Evolutionary conservation across 192 early-diverging fungal species (phyloP).

Genomic region (Coemansia sp.): DNA sequence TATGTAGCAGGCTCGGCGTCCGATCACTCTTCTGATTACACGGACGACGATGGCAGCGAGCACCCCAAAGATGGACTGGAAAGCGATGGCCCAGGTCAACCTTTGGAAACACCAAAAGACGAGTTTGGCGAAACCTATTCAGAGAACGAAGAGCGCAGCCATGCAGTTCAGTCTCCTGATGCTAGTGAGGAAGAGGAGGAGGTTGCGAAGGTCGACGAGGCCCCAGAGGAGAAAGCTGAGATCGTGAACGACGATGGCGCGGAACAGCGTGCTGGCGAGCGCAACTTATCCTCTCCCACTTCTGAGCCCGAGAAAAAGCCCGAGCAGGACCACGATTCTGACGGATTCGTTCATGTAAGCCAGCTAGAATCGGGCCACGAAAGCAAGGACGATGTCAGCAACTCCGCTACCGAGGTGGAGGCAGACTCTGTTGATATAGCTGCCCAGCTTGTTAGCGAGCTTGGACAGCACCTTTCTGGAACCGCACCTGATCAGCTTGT

Average conservation of each 20-base stretch:
- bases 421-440: neutral
- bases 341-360: constrained; percentile 46
- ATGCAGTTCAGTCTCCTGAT: constrained; percentile 3
- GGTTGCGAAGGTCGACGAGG: neutral
- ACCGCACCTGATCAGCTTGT: constrained; percentile 1
- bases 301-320: neutral
- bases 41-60: neutral
- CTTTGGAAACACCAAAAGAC: too few species aligned
- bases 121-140: neutral
- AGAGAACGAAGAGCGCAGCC: neutral
- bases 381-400: constrained; percentile 14
- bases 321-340: constrained; percentile 32
- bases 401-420: neutral
- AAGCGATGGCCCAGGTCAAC: too few species aligned
- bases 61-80: too few species aligned
- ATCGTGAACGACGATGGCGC: neutral
- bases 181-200: neutral
- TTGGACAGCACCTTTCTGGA: constrained; percentile 2
- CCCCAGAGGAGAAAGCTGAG: neutral
- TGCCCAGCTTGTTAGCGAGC: neutral
- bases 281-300: neutral
- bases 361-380: constrained; percentile 22
- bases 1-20: neutral
- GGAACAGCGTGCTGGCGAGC: neutral
- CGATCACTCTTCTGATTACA: neutral